Evolutionary conservation across 352 stramenopile genomes (phyloP), one percentile per base, ranked within the genome.

Genomic region (Pilasporangium apinafurcum): DNA sequence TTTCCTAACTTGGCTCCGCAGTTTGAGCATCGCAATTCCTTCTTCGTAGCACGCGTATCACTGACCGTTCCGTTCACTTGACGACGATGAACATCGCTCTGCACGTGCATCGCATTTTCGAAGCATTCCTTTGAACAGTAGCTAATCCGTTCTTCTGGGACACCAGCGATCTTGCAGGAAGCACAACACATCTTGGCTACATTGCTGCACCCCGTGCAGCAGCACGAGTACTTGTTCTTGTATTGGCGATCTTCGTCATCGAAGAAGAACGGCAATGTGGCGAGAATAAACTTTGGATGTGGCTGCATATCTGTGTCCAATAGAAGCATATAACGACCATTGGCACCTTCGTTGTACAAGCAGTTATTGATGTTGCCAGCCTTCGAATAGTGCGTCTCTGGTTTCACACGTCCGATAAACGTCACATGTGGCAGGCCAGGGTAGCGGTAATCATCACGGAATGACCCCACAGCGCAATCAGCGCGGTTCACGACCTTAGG

Each of bases 291-390:
- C 70, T 89, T 93, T 8, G 78, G 62, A 55, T 93, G 76, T 21
- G 81, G 81, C 53, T 91, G 76, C 81, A 92, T 94, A 36, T 95
- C 83, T 35, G 73, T 82, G 48, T 94, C 81, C 3, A 95, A 58
- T 13, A 94, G 52, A 20, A 95, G 32, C 25, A 84, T 56, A 60
- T 94, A 92, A 9, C 78, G 75, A 0, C 79, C 83, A 50, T 70
- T 87, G 3, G 78, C 62, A 5, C 82, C 82, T 59, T 95, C 83
- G 50, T 95, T 93, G 63, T 92, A 92, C 56, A 93, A 53, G 25
- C 62, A 78, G 53, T 95, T 95, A 68, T 95, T 95, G 53, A 95
- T 87, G 69, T 95, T 95, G 7, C 83, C 83, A 6, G 83, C 83
- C 59, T 94, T 93, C 0, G 72, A 86, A 67, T 86, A 86, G 61